Percentiles rank a stretch among this genome's conserved stretches.
Conservation (phyloP, 148 eudicot genomes). For the Persicaria tinctoria region DNA sequence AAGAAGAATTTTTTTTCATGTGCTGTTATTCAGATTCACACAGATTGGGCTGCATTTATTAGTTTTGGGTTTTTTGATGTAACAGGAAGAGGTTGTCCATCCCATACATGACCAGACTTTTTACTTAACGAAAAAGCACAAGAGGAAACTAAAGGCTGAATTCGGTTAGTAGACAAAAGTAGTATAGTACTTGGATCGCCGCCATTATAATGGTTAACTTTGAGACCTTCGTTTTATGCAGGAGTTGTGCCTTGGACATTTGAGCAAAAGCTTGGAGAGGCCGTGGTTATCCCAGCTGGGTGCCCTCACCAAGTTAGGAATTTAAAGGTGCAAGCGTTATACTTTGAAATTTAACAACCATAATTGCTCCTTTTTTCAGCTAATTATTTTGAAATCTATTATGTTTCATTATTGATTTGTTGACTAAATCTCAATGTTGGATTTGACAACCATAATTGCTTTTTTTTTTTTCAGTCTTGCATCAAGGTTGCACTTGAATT, state of each 20-base stretch:
- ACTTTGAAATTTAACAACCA: too few relatives aligned
- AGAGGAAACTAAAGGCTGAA: conserved; percentile 37
- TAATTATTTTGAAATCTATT: background rate
- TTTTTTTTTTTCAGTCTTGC: conserved; percentile 21
- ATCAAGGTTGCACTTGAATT: conserved; percentile 19
- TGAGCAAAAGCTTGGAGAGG: conserved; percentile 17
- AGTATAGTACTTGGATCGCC: background rate
- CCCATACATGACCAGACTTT: conserved; percentile 48
- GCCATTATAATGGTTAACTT: background rate
- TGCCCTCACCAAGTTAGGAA: conserved; percentile 19
- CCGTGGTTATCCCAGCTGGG: conserved; percentile 17
- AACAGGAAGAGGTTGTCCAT: conserved; percentile 37
- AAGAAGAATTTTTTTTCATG: background rate
- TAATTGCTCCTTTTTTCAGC: too few relatives aligned
- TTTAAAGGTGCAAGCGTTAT: conserved; percentile 1
- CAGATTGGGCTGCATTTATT: background rate
- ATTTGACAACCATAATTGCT: too few relatives aligned
- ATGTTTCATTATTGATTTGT: too few relatives aligned
- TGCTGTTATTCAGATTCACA: background rate
- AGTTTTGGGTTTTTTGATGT: background rate
- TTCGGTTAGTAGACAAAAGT: conserved; percentile 24
- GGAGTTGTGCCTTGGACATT: conserved; percentile 20
- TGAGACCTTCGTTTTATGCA: background rate
- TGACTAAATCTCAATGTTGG: background rate
- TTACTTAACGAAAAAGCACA: conserved; percentile 38